Evolutionary conservation across 2,329 filamentous ascomycete genomes (phyloP), one percentile per base, ranked within the genome.

Genomic region (Aaosphaeria arxii): DNA sequence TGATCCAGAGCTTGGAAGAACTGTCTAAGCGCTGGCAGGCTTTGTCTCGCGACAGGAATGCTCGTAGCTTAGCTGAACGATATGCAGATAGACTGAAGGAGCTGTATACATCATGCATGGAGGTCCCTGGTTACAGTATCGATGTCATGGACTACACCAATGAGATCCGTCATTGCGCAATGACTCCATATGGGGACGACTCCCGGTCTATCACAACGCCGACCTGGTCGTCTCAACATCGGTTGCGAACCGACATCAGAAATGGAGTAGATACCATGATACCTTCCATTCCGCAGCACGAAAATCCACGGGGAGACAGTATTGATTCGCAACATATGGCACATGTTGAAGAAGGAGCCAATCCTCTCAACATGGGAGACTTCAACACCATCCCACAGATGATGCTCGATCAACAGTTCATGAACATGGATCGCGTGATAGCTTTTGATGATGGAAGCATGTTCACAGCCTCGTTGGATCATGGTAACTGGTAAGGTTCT

Each of bases 401-500:
- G 29, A 53, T 55, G 39, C 47, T 55, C 3, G 53, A 59, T 45
- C 53, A 57, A 40, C 45, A 52, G 11, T 59, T 53, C 28, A 46
- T 55, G 5, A 50, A 53, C 30, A 46, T 58, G 50, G 56, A 59
- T 17, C 56, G 56, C 4, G 45, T 59, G 13, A 59, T 59, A n/a
- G 47, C 55, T 7, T 57, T 59, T 30, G 56, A 59, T 11, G 56
- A 58, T 17, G 55, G 55, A n/a, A 59, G 56, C 40, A 59, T 57
- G 55, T 59, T 59, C 35, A 48, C 56, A 6, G 40, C 50, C 24
- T 43, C 53, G 5, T 48, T 52, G 7, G 53, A 56, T 6, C 30
- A 45, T 30, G 17, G 32, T 7, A 13, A 13, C 29, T 45, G 43
- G 43, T 45, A 40, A 45, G 33, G 7, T 9, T 36, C 33, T 36